These are phyloP conservation scores for Cladophialophora bantiana DNA, from an alignment of 2,329 filamentous ascomycete species.

Conservation along the genomic window DNA sequence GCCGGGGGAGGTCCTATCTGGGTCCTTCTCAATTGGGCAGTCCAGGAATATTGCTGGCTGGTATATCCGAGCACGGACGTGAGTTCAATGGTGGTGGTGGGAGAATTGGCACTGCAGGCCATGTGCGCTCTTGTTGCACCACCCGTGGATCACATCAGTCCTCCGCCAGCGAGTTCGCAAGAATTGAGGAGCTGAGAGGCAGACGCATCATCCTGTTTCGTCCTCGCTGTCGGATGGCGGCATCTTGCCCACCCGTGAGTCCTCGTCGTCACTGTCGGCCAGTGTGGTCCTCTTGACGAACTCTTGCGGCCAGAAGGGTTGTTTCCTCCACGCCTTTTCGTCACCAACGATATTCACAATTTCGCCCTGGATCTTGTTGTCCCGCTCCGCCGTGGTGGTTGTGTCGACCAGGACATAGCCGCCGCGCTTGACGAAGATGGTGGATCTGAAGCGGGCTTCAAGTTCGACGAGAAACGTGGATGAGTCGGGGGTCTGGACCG, in stretches of 20 bases:
- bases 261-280: conserved; percentile 73
- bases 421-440: conserved; percentile 90
- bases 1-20: conserved; percentile 71
- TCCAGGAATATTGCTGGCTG: conserved; percentile 94
- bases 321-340: conserved; percentile 90
- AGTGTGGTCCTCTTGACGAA: conserved; percentile 70
- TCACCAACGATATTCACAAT: conserved; percentile 93
- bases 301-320: conserved; percentile 85
- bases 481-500: conserved; percentile 73
- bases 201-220: conserved; percentile 23
- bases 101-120: conserved; percentile 72
- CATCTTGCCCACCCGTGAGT: conserved; percentile 83
- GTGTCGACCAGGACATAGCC: conserved; percentile 86
- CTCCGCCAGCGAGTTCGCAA: conserved; percentile 20
- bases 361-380: conserved; percentile 82
- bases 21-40: conserved; percentile 73
- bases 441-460: conserved; percentile 83
- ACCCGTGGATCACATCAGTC: conserved; percentile 34
- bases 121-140: conserved; percentile 34
- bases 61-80: conserved; percentile 79
- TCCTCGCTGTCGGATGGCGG: conserved; percentile 82
- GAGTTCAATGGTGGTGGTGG: conserved; percentile 74
- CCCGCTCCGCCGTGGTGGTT: conserved; percentile 65
- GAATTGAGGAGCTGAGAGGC: conserved; percentile 26
- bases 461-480: conserved; percentile 78